Evolutionary conservation across 768 basidiomycete genomes (phyloP), one percentile per base, ranked within the genome.

Genomic region (Russula abietina): DNA sequence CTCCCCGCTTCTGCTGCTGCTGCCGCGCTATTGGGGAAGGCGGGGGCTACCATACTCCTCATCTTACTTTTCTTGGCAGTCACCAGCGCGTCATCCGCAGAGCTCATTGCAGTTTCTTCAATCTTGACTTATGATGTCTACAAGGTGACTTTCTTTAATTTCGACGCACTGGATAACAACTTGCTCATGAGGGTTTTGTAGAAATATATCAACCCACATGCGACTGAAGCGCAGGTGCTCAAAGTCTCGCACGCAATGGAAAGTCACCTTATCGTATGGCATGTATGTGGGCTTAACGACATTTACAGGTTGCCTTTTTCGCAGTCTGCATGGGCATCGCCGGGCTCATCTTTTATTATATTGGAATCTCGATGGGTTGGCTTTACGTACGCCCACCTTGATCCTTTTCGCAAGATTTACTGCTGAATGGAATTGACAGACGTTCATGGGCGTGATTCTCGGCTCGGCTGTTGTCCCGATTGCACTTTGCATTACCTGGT

Each of bases 291-390:
- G 10, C 30, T 59, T 14, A 59, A 65, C 30, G 7, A 2, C 19
- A 48, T 8, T 38, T 41, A 30, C 2, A 60, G 85, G 86, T 92
- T 36, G 82, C 76, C 0, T 71, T 82, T 30, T 91, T 88, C 69
- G 89, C 88, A 0, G 68, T 93, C 45, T 78, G 89, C 39, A 93
- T 92, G 81, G 92, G 85, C 24, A 68, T 93, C n/a, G 86, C 88
- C 0, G 92, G 92, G 0, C 73, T 89, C 33, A 87, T 92, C 56
- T 96, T 96, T 79, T 91, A 78, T 75, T 93, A 89, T 72, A 92
- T 94, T 66, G 93, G 93, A 8, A 86, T 95, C 30, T 91, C 88
- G 28, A 88, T 95, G 88, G 93, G 93, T 24, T 95, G 92, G 91
- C 85, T 95, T 59, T 94, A 94, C 67, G 88, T 91, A 67, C 55